Base-by-base conservation (phyloP, 495 filamentous ascomycete genomes). In the Trypethelium eluteriae region DNA sequence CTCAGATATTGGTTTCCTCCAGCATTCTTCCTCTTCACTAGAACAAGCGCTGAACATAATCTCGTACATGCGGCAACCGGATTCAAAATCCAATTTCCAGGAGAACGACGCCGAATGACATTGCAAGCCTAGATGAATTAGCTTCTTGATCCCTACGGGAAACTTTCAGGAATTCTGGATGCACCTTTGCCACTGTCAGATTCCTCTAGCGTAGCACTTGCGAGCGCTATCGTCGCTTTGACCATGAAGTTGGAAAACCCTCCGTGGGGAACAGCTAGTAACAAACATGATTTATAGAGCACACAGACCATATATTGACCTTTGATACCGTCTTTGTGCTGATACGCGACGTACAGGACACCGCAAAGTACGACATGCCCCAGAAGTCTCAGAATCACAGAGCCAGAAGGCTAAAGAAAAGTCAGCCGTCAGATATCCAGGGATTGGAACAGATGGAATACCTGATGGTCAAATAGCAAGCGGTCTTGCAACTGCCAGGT, bases 81-180 rank as follows among this genome's bases (percentile, higher is more conserved):
- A 82, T 70, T 93, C 88, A 70, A 98, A 97, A 16, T 89, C 79
- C n/a, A 97, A 73, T 74, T 97, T 98, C 93, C 93, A 98, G 2
- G 92, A 92, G 74, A 90, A 90, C 12, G 87, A 85, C 32, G 89
- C 91, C 25, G 87, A 90, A 72, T 93, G 85, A 73, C 92, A 97
- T 77, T 89, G 89, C 6, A 96, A 76, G 2, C 93, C 93, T 96
- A 39, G 12, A 32, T 10, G 3, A 34, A 4, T 59, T 14, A 59
- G 32, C 25, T 25, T 36, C 7, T 11, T 18, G 10, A 10, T 10
- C 11, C 32, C n/a, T 41, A 1, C 11, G 10, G 32, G 62, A 35
- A 41, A 3, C n/a, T 14, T 41, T 16, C 11, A 11, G 11, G 14
- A 44, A 62, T 59, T 2, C 18, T 18, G 12, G 44, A 49, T 79